These are phyloP conservation scores for Neodidymelliopsis sp. DNA, from an alignment of 2,329 filamentous ascomycete genomes.

Conservation along the genomic window DNA sequence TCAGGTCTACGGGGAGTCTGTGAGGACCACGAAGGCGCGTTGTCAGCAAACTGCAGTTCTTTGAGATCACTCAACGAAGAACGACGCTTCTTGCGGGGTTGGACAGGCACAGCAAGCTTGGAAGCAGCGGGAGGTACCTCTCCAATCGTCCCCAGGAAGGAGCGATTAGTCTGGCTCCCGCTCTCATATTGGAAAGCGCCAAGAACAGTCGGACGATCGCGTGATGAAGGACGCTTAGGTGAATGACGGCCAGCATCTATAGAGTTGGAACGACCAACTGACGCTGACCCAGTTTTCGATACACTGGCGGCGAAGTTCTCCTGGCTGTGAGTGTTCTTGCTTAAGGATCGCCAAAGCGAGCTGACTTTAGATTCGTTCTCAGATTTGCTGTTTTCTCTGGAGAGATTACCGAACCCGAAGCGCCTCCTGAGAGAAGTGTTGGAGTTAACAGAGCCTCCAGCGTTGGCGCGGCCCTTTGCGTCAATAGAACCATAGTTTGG, in stretches of 20 bases:
- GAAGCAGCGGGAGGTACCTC: conserved; percentile 50
- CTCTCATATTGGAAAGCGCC: conserved; percentile 59
- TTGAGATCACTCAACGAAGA: conserved; percentile 91
- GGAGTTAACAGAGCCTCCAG: conserved; percentile 79
- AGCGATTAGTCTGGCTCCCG: conserved; percentile 41
- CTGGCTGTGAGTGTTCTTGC: conserved; percentile 68
- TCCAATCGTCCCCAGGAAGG: conserved; percentile 60
- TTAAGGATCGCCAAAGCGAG: conserved; percentile 86
- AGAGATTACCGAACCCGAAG: conserved; percentile 79
- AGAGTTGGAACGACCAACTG: conserved; percentile 74
- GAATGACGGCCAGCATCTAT: conserved; percentile 70
- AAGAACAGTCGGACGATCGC: conserved; percentile 60
- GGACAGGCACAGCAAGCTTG: conserved; percentile 28
- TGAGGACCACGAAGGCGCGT: conserved; percentile 48
- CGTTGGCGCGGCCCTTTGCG: conserved; percentile 65
- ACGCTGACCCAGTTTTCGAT: conserved; percentile 64
- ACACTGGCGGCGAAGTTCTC: conserved; percentile 65
- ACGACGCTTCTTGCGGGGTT: conserved; percentile 74
- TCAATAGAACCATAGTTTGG: conserved; percentile 66
- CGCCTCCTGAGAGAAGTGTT: conserved; percentile 87
- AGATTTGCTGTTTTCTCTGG: conserved; percentile 80
- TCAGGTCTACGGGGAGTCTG: conserved; percentile 46
- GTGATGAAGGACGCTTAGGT: conserved; percentile 62
- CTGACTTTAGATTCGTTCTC: conserved; percentile 72
- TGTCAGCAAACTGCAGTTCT: conserved; percentile 66